Conservation (phyloP, 2,329 filamentous ascomycete genomes). For the Dendryphion nanum region DNA sequence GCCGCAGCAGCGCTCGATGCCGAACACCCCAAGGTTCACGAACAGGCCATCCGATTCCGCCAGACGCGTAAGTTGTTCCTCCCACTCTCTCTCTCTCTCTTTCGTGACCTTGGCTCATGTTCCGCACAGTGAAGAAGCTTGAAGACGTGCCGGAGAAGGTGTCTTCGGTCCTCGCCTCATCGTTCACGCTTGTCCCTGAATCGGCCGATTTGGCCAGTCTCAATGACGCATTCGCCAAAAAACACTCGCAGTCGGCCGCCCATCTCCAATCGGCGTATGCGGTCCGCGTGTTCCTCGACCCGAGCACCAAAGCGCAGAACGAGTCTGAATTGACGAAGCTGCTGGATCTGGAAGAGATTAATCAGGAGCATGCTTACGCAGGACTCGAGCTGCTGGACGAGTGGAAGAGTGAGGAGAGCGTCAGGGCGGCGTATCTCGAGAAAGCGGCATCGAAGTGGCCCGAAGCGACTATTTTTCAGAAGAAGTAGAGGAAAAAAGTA, state of each 20-base stretch:
- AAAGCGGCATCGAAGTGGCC: conserved; percentile 41
- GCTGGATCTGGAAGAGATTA: conserved; percentile 52
- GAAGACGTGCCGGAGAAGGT: conserved; percentile 63
- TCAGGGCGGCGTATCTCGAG: conserved; percentile 50
- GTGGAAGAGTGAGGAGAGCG: conserved; percentile 51
- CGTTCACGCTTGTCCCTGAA: conserved; percentile 62
- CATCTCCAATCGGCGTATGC: conserved; percentile 65
- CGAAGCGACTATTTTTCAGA: conserved; percentile 36
- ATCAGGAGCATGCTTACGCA: conserved; percentile 57
- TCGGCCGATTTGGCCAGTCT: conserved; percentile 58
- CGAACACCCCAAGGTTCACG: conserved; percentile 69
- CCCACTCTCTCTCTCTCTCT: too few relatives aligned
- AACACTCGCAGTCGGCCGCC: conserved; percentile 60
- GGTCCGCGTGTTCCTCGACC: conserved; percentile 58
- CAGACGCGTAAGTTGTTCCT: conserved; percentile 46
- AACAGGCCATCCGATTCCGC: conserved; percentile 70
- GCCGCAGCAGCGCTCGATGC: conserved; percentile 69
- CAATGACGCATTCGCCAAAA: conserved; percentile 65
- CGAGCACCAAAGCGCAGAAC: conserved; percentile 54
- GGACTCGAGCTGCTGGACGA: conserved; percentile 53
- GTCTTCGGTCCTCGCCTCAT: conserved; percentile 66
- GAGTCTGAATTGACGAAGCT: conserved; percentile 65
- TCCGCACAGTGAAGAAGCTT: conserved; percentile 24
- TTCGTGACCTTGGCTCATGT: too few relatives aligned
- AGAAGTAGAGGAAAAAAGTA: conserved; percentile 10